A percentile compares a stretch with the other conserved stretches of the same genome.
Evolutionary conservation across 1,284 basidiomycete species (phyloP).

Genomic region (Pisolithus thermaeus): DNA sequence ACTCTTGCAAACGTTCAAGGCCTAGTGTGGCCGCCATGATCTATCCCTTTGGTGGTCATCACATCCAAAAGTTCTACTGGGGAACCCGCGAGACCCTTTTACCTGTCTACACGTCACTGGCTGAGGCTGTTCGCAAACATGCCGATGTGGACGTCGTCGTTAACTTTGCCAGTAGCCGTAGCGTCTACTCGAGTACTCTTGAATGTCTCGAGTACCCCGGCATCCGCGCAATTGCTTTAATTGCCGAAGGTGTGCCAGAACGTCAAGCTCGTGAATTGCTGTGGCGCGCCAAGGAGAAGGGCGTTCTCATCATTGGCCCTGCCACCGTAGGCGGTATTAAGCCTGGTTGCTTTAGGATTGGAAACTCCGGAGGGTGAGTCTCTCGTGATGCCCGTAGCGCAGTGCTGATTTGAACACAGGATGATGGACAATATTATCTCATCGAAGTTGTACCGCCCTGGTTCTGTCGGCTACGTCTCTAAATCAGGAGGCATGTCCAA

Average conservation of each 20-base stretch:
- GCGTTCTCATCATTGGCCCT: conserved; percentile 94
- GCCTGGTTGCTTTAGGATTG: conserved; percentile 99
- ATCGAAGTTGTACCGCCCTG: conserved; percentile 97
- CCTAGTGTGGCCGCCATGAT: conserved; percentile 99
- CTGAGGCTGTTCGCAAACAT: conserved; percentile 93
- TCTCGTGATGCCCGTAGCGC: background rate
- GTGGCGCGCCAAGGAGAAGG: conserved; percentile 81
- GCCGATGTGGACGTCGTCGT: conserved; percentile 96
- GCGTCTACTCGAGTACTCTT: conserved; percentile 91
- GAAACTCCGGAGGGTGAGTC: conserved; percentile 91
- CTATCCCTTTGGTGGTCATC: conserved; percentile 99
- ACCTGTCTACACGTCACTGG: conserved; percentile 92
- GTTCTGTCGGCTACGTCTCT: conserved; percentile 97
- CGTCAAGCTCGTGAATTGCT: conserved; percentile 96
- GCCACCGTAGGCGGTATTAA: conserved; percentile 99
- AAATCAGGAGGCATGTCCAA: conserved; percentile 99
- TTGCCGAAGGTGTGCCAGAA: conserved; percentile 98
- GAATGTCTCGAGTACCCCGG: conserved; percentile 77
- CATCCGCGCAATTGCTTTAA: conserved; percentile 80
- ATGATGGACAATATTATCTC: conserved; percentile 99
- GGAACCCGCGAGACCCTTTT: conserved; percentile 98
- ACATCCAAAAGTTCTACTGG: conserved; percentile 99
- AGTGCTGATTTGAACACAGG: conserved; percentile 31
- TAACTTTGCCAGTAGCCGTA: conserved; percentile 95
- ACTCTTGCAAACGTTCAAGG: conserved; percentile 89